These are phyloP conservation scores for Plasmodium vivax DNA, from an alignment of 169 alveolate species.

Conservation along the genomic window DNA sequence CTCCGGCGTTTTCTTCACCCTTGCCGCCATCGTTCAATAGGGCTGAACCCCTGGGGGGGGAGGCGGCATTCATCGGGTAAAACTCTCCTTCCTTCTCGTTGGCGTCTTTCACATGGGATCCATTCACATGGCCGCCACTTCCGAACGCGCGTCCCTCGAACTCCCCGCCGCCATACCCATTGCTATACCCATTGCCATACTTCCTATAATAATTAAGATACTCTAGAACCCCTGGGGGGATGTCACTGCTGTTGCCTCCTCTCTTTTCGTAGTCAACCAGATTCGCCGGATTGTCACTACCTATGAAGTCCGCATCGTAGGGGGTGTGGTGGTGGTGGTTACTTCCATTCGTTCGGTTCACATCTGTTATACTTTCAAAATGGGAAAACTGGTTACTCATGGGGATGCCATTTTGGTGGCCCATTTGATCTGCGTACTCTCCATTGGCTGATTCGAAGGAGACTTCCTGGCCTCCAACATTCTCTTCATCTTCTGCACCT, in stretches of 20 bases:
- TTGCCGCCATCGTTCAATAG: neutral
- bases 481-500: neutral
- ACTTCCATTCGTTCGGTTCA: neutral
- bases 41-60: neutral
- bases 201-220: neutral
- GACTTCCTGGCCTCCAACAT: neutral
- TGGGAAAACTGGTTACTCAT: neutral
- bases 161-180: neutral
- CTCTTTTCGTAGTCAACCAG: neutral
- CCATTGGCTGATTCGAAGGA: neutral
- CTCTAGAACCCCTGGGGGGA: neutral
- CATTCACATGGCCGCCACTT: neutral
- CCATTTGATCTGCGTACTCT: neutral
- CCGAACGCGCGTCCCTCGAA: neutral
- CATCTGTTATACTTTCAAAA: neutral
- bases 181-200: neutral
- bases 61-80: neutral
- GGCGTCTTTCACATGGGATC: neutral
- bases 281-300: neutral
- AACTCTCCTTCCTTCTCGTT: neutral
- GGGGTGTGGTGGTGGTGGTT: neutral
- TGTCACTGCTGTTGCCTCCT: neutral
- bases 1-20: neutral
- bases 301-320: neutral
- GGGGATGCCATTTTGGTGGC: neutral